Percentiles rank a stretch among this genome's conserved stretches.
Evolutionary conservation across 805 yeast genomes (phyloP).

Genomic region (Ogataea dorogensis): DNA sequence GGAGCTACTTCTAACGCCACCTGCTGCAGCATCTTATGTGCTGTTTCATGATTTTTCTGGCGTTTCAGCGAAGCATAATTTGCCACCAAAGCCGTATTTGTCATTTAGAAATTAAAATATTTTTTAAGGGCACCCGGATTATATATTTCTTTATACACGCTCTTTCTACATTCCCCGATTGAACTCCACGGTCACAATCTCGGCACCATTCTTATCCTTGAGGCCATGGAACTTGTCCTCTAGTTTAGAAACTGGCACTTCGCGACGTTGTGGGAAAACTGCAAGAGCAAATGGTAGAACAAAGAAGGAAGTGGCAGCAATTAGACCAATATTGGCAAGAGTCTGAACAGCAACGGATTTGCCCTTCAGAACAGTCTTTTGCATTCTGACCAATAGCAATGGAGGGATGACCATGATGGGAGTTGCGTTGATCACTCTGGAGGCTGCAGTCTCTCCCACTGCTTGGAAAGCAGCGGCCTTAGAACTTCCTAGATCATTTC

Average conservation of each 20-base stretch:
- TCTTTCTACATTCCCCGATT: conserved; percentile 96
- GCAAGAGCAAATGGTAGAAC: conserved; percentile 95
- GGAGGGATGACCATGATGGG: conserved; percentile 99
- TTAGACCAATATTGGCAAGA: conserved; percentile 77
- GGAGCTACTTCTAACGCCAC: conserved; percentile 75
- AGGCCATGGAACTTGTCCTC: conserved; percentile 64
- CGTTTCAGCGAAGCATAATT: conserved; percentile 47
- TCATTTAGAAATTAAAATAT: conserved; percentile 2
- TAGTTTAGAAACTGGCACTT: conserved; percentile 53
- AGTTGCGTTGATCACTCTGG: conserved; percentile 92
- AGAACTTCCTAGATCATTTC: conserved; percentile 70
- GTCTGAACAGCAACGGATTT: conserved; percentile 66
- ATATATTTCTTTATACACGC: too few relatives aligned
- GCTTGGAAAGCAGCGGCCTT: conserved; percentile 87
- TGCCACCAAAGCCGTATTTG: conserved; percentile 20
- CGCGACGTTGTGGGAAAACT: conserved; percentile 87
- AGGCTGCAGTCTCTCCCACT: conserved; percentile 95
- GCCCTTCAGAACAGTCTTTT: conserved; percentile 65
- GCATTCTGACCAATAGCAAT: conserved; percentile 72
- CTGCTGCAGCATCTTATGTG: conserved; percentile 60
- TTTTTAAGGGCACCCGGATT: too few relatives aligned
- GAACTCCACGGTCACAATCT: conserved; percentile 66
- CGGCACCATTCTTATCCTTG: conserved; percentile 59
- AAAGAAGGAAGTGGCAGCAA: conserved; percentile 78
- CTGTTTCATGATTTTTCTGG: conserved; percentile 44